phyloP scores from a whole-genome alignment of 1,139 yeast species.

The Torulaspora globosa region DNA sequence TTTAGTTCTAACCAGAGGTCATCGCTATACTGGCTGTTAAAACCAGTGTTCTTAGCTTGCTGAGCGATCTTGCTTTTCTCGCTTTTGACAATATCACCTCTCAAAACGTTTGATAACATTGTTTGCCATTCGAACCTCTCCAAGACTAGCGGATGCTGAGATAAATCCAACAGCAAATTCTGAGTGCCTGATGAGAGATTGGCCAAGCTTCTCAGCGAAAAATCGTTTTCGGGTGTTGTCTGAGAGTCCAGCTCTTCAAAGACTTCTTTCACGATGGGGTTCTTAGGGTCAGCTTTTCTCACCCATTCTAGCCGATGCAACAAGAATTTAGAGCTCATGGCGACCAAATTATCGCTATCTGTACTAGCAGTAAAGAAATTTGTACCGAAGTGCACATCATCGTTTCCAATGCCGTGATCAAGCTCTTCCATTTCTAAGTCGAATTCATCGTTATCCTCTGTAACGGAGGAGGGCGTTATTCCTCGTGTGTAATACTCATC shows the following conservation, averaged over 20 bases:
- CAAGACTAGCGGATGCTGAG: slow-evolving; percentile 55
- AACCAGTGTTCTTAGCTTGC: slow-evolving; percentile 39
- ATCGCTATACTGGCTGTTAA: slow-evolving; percentile 60
- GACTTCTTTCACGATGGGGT: slow-evolving; percentile 20
- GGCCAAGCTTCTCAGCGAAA: slow-evolving; percentile 13
- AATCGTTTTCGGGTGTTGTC: slow-evolving; percentile 12
- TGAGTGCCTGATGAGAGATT: slow-evolving; percentile 16
- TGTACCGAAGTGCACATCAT: slow-evolving; percentile 25
- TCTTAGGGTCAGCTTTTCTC: slow-evolving; percentile 24
- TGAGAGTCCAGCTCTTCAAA: slow-evolving; percentile 14
- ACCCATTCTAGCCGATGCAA: slow-evolving; percentile 32
- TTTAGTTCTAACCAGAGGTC: slow-evolving; percentile 69
- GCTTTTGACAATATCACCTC: slow-evolving; percentile 89
- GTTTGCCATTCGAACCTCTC: slow-evolving; percentile 96
- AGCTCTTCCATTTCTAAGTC: slow-evolving; percentile 34
- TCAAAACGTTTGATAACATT: slow-evolving; percentile 82
- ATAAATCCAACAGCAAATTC: slow-evolving; percentile 20
- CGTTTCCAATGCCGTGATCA: slow-evolving; percentile 26
- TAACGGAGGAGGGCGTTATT: slow-evolving; percentile 38
- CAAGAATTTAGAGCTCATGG: slow-evolving; percentile 29
- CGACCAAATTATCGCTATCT: slow-evolving; percentile 24
- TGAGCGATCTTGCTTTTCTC: slow-evolving; percentile 78
- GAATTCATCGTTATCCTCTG: slow-evolving; percentile 29
- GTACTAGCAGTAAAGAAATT: slow-evolving; percentile 24
- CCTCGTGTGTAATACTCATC: slow-evolving; percentile 72